Base-by-base conservation (phyloP, 257 asterid genomes). In the Nicotiana sylvestris region DNA sequence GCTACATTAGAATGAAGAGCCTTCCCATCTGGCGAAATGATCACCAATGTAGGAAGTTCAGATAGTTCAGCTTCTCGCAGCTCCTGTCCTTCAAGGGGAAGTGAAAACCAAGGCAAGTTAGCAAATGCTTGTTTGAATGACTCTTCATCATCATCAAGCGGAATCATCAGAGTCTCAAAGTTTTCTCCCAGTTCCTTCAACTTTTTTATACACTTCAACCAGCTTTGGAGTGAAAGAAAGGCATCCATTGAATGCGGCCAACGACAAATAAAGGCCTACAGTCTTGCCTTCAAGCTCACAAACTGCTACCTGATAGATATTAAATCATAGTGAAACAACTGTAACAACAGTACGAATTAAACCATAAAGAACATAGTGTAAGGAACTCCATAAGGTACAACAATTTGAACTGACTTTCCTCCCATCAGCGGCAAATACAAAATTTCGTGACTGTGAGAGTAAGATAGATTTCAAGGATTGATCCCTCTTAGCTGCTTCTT, bases 81-180 rank as follows among this genome's bases (percentile, higher is more conserved):
- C 16, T 81, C 77, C 81, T 88, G 86, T 93, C 98, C 66, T 86
- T 87, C 10, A 92, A 15, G 0, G 0, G 99, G 99, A 89, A 95
- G 85, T 2, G 97, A 90, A 65, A 84, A 81, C 97, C 97, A 91
- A 2, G 98, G 97, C 66, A 93, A 33, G 65, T 66, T 67, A 80
- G 87, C 86, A 64, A 91, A 90, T 58, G 83, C 91, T 85, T 87
- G 66, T 27, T 66, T 81, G 80, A 89, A 93, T 0, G 88, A 78
- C 2, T 84, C 80, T 35, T 91, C 98, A 35, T 56, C 61, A 1
- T 90, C 90, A 10, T 92, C 97, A 10, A 95, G 91, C 66, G 99
- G 97, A 64, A 95, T 77, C 93, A 89, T 90, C 86, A 93, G 93
- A 83, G 93, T 81, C 92, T 95, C 98, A 81, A 95, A 91, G 39